These are phyloP conservation scores for Ophiocordyceps camponoti-leonardi DNA, from an alignment of 2,329 filamentous ascomycete genomes.

Conservation along the genomic window DNA sequence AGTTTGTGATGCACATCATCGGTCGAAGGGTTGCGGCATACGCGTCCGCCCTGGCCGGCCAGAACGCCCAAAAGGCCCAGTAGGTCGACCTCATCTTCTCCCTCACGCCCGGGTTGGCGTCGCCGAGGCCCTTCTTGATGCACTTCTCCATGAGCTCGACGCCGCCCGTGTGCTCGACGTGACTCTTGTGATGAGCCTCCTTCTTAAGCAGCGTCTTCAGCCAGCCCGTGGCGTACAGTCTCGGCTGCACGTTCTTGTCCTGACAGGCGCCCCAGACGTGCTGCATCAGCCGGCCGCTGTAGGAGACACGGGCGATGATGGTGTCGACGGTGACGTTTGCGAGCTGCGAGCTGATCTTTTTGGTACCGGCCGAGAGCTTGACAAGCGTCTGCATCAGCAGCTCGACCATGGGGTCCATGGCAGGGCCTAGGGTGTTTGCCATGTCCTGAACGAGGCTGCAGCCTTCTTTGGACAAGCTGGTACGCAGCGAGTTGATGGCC, in stretches of 20 bases:
- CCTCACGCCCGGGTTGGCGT: conserved; percentile 79
- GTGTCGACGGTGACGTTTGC: conserved; percentile 68
- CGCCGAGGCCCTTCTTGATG: conserved; percentile 72
- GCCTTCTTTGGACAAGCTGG: conserved; percentile 76
- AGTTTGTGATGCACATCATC: neutral
- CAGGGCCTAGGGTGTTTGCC: conserved; percentile 56
- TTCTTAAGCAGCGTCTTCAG: conserved; percentile 66
- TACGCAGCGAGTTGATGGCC: conserved; percentile 64
- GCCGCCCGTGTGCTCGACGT: conserved; percentile 72
- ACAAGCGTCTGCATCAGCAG: conserved; percentile 76
- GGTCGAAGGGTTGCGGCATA: conserved; percentile 24
- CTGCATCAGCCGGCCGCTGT: conserved; percentile 65
- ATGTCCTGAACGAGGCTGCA: conserved; percentile 75
- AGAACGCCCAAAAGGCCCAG: conserved; percentile 66
- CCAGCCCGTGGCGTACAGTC: conserved; percentile 67
- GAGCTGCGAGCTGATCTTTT: conserved; percentile 78
- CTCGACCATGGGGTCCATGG: conserved; percentile 77
- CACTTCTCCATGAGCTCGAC: conserved; percentile 74
- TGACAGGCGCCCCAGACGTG: conserved; percentile 69
- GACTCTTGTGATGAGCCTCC: conserved; percentile 59
- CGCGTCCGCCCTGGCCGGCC: conserved; percentile 60
- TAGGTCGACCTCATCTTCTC: conserved; percentile 74
- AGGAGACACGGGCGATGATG: conserved; percentile 65
- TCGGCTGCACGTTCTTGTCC: conserved; percentile 85
- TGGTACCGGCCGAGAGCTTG: conserved; percentile 77